These are phyloP conservation scores for Gypsophila paniculata DNA, from an alignment of 179 eudicot species.

Conservation along the genomic window DNA sequence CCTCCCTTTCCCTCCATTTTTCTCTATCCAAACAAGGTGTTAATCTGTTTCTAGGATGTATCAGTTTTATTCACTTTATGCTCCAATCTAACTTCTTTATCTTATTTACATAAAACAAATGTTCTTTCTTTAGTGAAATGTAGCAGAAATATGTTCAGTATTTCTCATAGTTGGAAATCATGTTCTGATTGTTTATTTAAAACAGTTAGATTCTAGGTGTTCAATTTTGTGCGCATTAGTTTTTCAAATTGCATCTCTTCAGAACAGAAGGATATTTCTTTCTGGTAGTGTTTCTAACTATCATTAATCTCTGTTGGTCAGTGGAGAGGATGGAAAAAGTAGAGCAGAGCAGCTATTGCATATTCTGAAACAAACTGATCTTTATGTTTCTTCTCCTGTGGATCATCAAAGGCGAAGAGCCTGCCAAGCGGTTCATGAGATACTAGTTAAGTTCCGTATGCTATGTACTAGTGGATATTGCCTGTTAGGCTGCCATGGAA, in stretches of 20 bases:
- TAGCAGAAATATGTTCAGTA: neutral
- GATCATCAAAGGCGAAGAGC: constrained; percentile 90
- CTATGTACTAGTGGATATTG: constrained; percentile 81
- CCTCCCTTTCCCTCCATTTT: too few species aligned
- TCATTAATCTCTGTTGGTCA: constrained; percentile 27
- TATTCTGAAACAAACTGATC: constrained; percentile 84
- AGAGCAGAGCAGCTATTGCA: constrained; percentile 89
- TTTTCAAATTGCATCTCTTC: neutral
- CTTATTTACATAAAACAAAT: neutral
- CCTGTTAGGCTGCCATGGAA: constrained; percentile 79
- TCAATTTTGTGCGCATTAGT: neutral
- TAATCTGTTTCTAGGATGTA: neutral
- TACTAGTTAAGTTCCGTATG: constrained; percentile 74
- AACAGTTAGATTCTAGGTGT: neutral
- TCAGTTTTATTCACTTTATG: neutral
- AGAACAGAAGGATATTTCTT: constrained; percentile 2
- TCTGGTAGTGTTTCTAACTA: constrained; percentile 19
- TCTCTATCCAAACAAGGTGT: too few species aligned
- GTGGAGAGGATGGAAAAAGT: constrained; percentile 98
- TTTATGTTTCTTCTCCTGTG: constrained; percentile 70
- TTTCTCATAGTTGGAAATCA: neutral
- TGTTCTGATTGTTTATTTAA: neutral
- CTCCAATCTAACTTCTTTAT: neutral
- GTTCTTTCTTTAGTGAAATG: neutral
- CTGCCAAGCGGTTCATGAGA: constrained; percentile 77